A percentile compares a stretch with the other conserved stretches of the same genome.
phyloP scores from a whole-genome alignment of 768 basidiomycete species.

The Auriscalpium microsporum region DNA sequence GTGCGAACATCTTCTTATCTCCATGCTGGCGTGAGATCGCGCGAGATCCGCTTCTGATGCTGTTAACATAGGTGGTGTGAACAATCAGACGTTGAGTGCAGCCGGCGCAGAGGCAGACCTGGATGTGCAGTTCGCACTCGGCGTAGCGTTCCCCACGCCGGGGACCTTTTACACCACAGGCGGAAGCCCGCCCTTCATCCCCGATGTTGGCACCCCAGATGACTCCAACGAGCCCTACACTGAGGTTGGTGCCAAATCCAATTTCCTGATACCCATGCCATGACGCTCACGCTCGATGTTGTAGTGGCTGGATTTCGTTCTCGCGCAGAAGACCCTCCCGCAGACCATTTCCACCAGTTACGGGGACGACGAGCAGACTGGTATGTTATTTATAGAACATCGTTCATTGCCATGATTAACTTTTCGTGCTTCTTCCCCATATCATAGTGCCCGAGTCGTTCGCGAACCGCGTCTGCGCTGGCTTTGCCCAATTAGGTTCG shows the following conservation, averaged over 20 bases:
- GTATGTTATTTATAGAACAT: constrained; percentile 23
- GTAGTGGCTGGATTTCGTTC: constrained; percentile 59
- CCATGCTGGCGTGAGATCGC: neutral
- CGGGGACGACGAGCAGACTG: constrained; percentile 64
- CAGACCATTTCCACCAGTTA: constrained; percentile 66
- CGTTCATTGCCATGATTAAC: neutral
- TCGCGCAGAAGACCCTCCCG: constrained; percentile 37
- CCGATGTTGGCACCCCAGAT: constrained; percentile 32
- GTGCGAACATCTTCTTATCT: neutral
- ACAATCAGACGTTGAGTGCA: constrained; percentile 43
- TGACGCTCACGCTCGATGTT: neutral
- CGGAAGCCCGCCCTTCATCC: constrained; percentile 50
- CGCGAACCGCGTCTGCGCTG: constrained; percentile 39
- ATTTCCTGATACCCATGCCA: neutral
- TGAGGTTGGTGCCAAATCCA: constrained; percentile 23
- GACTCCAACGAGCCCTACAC: constrained; percentile 44
- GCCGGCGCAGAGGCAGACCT: constrained; percentile 61
- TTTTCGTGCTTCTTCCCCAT: constrained; percentile 2
- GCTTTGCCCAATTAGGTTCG: constrained; percentile 55
- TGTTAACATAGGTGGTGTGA: constrained; percentile 37
- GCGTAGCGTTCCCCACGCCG: constrained; percentile 55
- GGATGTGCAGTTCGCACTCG: constrained; percentile 61
- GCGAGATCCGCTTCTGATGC: neutral
- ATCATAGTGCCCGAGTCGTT: constrained; percentile 39
- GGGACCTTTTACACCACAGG: constrained; percentile 54